Conservation (phyloP, 2,329 filamentous ascomycete genomes). For the Elsinoe fawcettii region DNA sequence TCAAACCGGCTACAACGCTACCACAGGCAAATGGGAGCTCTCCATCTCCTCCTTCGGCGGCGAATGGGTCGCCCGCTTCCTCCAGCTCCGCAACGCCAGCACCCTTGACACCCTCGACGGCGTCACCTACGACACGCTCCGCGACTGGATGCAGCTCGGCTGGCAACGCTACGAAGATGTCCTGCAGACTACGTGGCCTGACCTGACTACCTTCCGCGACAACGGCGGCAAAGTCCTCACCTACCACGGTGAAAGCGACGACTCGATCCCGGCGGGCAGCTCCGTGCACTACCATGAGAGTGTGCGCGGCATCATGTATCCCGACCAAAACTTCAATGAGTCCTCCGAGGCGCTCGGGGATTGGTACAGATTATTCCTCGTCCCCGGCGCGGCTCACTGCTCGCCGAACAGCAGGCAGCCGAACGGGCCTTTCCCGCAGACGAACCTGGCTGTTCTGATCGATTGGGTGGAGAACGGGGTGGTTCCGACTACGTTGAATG, state of each 20-base stretch:
- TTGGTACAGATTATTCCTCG: conserved; percentile 49
- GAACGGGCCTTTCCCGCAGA: conserved; percentile 36
- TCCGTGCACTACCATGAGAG: conserved; percentile 50
- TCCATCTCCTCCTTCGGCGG: conserved; percentile 30
- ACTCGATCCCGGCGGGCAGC: conserved; percentile 45
- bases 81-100: conserved; percentile 34
- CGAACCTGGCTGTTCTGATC: conserved; percentile 42
- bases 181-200: conserved; percentile 48
- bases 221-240: conserved; percentile 51
- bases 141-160: conserved; percentile 47
- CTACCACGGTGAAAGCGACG: conserved; percentile 52
- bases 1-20: conserved; percentile 30
- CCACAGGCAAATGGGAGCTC: conserved; percentile 29
- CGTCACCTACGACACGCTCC: conserved; percentile 50
- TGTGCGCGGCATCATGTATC: conserved; percentile 46
- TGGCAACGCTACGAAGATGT: conserved; percentile 43
- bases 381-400: conserved; percentile 50
- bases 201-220: conserved; percentile 44
- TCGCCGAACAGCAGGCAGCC: conserved; percentile 33
- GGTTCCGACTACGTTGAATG: conserved; percentile 39
- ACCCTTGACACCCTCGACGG: conserved; percentile 39
- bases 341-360: conserved; percentile 38
- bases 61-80: conserved; percentile 38
- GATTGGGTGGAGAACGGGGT: conserved; percentile 47
- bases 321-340: conserved; percentile 32